These are phyloP conservation scores for Punica granatum DNA, from an alignment of 345 rosid genomes.

Conservation along the genomic window DNA sequence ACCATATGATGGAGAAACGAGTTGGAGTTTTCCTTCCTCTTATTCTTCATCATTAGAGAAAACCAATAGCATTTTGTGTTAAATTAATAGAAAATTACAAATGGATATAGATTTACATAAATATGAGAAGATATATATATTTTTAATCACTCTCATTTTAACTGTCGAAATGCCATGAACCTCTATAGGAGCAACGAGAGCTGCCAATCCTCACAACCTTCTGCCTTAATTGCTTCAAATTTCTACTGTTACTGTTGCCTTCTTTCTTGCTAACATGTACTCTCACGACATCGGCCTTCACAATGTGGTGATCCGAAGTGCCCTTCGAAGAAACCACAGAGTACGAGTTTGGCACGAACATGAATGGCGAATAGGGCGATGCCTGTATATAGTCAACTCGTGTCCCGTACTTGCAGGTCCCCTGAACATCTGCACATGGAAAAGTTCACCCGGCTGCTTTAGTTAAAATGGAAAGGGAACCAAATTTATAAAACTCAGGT, in stretches of 20 bases:
- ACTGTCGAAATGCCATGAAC: constrained; percentile 29
- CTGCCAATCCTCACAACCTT: constrained; percentile 24
- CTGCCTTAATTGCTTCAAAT: constrained; percentile 27
- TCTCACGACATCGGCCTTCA: constrained; percentile 61
- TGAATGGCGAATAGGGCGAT: constrained; percentile 51
- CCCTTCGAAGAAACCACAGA: constrained; percentile 83
- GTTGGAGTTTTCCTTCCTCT: too few species aligned
- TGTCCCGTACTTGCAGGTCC: constrained; percentile 96
- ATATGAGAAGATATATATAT: not conserved
- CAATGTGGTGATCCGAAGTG: constrained; percentile 93
- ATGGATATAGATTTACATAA: too few species aligned
- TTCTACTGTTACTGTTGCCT: constrained; percentile 17
- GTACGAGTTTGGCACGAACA: constrained; percentile 72
- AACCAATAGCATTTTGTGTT: too few species aligned
- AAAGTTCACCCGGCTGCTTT: not conserved
- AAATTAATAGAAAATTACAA: too few species aligned
- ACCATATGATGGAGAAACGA: too few species aligned
- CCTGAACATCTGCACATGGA: constrained; percentile 61
- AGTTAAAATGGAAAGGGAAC: not conserved
- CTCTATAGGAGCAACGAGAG: constrained; percentile 24
- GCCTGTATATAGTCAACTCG: constrained; percentile 72
- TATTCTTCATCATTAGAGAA: too few species aligned
- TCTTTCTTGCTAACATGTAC: constrained; percentile 15
- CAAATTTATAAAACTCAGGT: too few species aligned
- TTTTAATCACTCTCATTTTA: not conserved